phyloP scores from a whole-genome alignment of 768 basidiomycete genomes.

The Psilocybe azurescens region DNA sequence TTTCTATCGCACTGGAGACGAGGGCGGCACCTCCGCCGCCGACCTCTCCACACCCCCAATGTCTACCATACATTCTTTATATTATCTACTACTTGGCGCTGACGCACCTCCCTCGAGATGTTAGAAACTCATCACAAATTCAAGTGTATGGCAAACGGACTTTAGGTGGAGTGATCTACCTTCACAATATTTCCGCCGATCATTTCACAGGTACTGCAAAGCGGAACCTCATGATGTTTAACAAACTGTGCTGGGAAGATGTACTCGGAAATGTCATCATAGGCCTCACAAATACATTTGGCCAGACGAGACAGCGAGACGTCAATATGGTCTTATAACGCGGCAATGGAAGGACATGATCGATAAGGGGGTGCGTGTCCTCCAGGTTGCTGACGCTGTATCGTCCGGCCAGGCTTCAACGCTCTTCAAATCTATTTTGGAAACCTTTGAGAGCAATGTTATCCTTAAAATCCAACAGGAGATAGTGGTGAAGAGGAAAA shows the following conservation, averaged over 20 bases:
- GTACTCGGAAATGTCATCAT: slow-evolving; percentile 4
- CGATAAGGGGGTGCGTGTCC: background rate
- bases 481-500: slow-evolving; percentile 14
- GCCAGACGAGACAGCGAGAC: background rate
- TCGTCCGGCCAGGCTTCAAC: background rate
- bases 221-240: background rate
- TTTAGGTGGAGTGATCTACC: slow-evolving; percentile 7
- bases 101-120: too few species aligned
- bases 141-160: too few species aligned
- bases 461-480: slow-evolving; percentile 19
- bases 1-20: too few species aligned
- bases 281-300: slow-evolving; percentile 1
- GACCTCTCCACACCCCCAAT: too few species aligned
- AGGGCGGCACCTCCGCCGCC: too few species aligned
- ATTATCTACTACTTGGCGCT: too few species aligned
- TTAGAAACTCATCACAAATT: too few species aligned
- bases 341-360: background rate
- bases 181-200: slow-evolving; percentile 2
- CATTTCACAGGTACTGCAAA: slow-evolving; percentile 1
- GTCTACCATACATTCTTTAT: too few species aligned
- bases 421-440: background rate
- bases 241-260: slow-evolving; percentile 6
- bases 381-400: background rate
- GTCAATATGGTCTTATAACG: background rate
- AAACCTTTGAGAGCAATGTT: background rate